Evolutionary conservation across 1,139 yeast species (phyloP), one percentile per base, ranked within the genome.

Genomic region (Nadsonia commutata): DNA sequence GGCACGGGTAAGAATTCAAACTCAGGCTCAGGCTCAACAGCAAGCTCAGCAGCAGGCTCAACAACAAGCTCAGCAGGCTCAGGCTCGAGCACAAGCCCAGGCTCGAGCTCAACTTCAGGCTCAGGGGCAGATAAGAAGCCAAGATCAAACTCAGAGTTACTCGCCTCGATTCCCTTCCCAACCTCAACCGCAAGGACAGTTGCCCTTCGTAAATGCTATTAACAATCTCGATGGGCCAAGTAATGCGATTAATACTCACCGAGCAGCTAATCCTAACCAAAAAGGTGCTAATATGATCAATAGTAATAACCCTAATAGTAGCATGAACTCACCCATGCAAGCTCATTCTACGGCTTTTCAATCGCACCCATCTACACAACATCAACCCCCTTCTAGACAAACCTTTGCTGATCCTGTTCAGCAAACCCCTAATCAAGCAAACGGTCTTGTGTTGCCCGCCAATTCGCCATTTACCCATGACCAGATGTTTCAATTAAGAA

Each of bases 401-500:
- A 31, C 40, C 18, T 36, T 40, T 22, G 36, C 45, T 8, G 37
- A 23, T 2, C 43, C 39, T 17, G 40, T 31, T 23, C 43, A 36
- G 17, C 47, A 42, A n/a, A 50, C 39, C 31, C 51, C 37, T 36
- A 43, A 42, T 16, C 51, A 43, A 21, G 37, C 42, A 11, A 46
- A 45, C 16, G 46, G 37, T 16, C 44, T 40, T 31, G 48, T 42
- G 36, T 46, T 45, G 8, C 47, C 38, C n/a, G 48, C 44, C 9
- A 45, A 37, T 40, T 39, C 48, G 13, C 51, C 57, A 2, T 56
- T 62, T 49, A 56, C 63, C 18, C 52, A 56, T 18, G 62, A 62
- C 40, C 84, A 85, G 58, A 52, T 66, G 18, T 67, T 64, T 3
- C 59, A 79, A 42, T 65, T 88, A 46, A 69, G 71, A 46, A 72